These are phyloP conservation scores for Leishmania gerbilli DNA, from an alignment of 208 protist species.

Conservation along the genomic window DNA sequence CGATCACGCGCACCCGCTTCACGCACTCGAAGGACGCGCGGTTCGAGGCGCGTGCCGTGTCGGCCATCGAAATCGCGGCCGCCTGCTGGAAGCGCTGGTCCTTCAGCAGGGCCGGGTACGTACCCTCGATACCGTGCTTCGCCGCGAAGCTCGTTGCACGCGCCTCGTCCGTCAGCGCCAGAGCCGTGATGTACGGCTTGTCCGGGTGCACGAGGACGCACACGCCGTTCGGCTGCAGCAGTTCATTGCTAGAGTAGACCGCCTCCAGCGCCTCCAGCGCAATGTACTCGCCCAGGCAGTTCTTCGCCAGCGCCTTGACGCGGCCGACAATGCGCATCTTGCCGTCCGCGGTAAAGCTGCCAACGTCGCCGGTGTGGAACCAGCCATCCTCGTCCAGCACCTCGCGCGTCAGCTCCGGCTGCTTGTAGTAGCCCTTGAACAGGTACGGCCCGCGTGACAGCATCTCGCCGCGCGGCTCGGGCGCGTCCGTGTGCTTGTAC, in stretches of 20 bases:
- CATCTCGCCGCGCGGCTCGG: constrained; percentile 83
- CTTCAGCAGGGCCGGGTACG: constrained; percentile 49
- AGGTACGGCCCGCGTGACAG: constrained; percentile 75
- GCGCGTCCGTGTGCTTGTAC: constrained; percentile 80
- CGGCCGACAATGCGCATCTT: constrained; percentile 87
- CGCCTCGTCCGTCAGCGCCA: constrained; percentile 59
- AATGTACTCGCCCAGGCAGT: constrained; percentile 94
- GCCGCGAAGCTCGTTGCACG: constrained; percentile 53
- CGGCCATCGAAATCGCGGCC: constrained; percentile 53
- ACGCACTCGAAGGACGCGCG: constrained; percentile 48
- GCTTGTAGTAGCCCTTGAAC: constrained; percentile 93
- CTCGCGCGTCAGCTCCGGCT: constrained; percentile 86
- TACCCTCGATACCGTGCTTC: constrained; percentile 36
- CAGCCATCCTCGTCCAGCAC: constrained; percentile 86
- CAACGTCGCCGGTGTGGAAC: constrained; percentile 93
- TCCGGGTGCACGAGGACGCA: constrained; percentile 84
- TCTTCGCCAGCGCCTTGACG: constrained; percentile 94
- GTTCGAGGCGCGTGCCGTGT: constrained; percentile 35
- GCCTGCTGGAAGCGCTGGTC: constrained; percentile 52
- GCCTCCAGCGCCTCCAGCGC: constrained; percentile 83
- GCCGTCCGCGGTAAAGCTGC: constrained; percentile 51
- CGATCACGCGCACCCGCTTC: constrained; percentile 54
- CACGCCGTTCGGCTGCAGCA: constrained; percentile 70
- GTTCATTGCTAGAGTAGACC: constrained; percentile 60
- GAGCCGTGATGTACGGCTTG: constrained; percentile 67